phyloP scores from a whole-genome alignment of 306 rosid species.

The Quercus wislizeni region DNA sequence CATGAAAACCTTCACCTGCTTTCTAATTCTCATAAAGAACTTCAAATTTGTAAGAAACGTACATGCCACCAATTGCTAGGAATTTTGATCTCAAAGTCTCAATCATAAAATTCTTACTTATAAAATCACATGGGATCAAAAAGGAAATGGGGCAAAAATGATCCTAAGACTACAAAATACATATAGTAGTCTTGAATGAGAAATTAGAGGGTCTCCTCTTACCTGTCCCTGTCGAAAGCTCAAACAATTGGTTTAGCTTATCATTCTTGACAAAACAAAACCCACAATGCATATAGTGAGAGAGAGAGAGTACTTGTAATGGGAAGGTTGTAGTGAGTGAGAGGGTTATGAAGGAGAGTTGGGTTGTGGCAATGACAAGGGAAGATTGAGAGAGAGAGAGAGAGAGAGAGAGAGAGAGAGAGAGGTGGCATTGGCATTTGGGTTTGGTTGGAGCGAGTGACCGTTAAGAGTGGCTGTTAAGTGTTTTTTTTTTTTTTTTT shows the following conservation, averaged over 20 bases:
- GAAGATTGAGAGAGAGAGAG: slow-evolving; percentile 8
- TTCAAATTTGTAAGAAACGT: no score
- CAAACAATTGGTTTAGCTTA: neutral
- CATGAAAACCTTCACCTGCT: neutral
- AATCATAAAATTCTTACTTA: neutral
- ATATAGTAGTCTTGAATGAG: slow-evolving; percentile 15
- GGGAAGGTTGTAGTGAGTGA: slow-evolving; percentile 29
- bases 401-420: slow-evolving; percentile 7
- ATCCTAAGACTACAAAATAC: neutral
- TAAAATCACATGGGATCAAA: neutral
- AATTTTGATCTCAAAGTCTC: neutral
- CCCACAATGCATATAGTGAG: neutral
- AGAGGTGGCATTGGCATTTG: slow-evolving; percentile 47
- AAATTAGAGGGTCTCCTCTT: slow-evolving; percentile 37
- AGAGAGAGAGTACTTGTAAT: slow-evolving; percentile 41
- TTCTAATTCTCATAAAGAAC: neutral
- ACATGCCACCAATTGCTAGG: neutral
- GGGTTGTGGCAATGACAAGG: slow-evolving; percentile 42
- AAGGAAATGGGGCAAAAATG: no score
- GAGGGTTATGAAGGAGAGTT: slow-evolving; percentile 42
- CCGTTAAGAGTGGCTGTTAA: no score
- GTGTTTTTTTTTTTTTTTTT: no score
- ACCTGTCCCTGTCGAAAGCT: slow-evolving; percentile 53
- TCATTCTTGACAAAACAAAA: slow-evolving; percentile 7
- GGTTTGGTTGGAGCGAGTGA: slow-evolving; percentile 17